Evolutionary conservation across 2,329 filamentous ascomycete genomes (phyloP), one percentile per base, ranked within the genome.

Genomic region (Aspergillus hiratsukae): DNA sequence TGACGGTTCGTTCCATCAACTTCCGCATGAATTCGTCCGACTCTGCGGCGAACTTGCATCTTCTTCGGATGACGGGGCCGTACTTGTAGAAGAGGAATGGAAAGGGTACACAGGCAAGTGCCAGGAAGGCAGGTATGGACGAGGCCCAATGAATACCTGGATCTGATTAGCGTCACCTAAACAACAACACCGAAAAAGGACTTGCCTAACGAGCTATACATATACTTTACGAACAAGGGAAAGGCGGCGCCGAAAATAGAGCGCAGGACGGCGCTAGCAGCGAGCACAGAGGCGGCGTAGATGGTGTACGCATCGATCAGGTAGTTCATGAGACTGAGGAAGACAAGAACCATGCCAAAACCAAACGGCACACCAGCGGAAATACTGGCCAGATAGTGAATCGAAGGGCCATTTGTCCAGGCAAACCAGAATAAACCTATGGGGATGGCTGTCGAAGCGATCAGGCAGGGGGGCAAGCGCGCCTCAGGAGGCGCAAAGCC

Each of bases 341-440:
- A 76, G 11, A 75, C 66, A 11, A 75, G 59, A 3, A 76, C 70
- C 60, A 75, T 69, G 31, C 75, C 75, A 48, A 76, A 75, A 4
- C 74, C 75, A 50, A 76, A 75, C 0, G 72, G 68, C 1, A 65
- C 73, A 3, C 65, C 67, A 2, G 67, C 72, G 9, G 71, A 66
- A 51, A 75, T 68, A n/a, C 67, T 67, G 2, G 64, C 70, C 56
- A 74, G 68, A 72, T 72, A 75, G 62, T 74, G 72, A 49, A 74
- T 66, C 14, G 64, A 68, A 59, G 69, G 75, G 51, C 71, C 79
- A 51, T 81, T 80, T 0, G 82, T 83, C 82, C 82, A 85, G 0
- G 81, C 82, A 53, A 84, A 81, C 81, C 81, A 83, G 68, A 84
- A 83, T 1, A 84, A 72, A 8, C 81, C 79, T 41, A 83, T 71